These are phyloP conservation scores for Miscanthus lutarioriparius DNA, from an alignment of 176 grass and related monocot genomes.

Conservation along the genomic window DNA sequence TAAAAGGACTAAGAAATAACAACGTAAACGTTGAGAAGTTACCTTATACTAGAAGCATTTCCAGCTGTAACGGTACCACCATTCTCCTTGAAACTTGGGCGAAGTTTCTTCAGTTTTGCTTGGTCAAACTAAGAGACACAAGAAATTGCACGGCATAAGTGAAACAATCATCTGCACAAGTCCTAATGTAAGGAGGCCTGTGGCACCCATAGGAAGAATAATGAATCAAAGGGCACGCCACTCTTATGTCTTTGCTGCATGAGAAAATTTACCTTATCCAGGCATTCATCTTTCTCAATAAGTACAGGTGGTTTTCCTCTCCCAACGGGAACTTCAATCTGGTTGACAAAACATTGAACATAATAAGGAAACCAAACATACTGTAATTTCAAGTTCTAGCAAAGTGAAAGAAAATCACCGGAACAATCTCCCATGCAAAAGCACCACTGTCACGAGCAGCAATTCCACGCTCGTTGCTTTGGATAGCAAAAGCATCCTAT, in stretches of 20 bases:
- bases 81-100: slow-evolving; percentile 92
- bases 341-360: slow-evolving; percentile 17
- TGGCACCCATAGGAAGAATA: background rate
- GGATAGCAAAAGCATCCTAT: slow-evolving; percentile 88
- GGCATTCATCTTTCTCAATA: slow-evolving; percentile 89
- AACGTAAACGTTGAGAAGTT: background rate
- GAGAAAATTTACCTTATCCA: slow-evolving; percentile 63
- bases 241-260: background rate
- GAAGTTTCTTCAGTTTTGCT: slow-evolving; percentile 82
- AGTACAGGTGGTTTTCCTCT: slow-evolving; percentile 72
- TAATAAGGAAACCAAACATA: slow-evolving; percentile 32
- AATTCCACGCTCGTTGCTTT: slow-evolving; percentile 95
- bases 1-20: background rate
- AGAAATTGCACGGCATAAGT: background rate
- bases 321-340: slow-evolving; percentile 93
- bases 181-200: background rate
- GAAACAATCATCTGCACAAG: background rate
- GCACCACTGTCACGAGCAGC: slow-evolving; percentile 79
- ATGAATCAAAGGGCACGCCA: background rate
- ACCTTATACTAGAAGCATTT: slow-evolving; percentile 70
- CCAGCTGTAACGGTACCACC: slow-evolving; percentile 87
- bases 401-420: slow-evolving; percentile 51
- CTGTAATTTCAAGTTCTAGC: background rate
- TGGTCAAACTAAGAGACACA: slow-evolving; percentile 73
- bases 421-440: slow-evolving; percentile 93